Evolutionary conservation across 164 flowering plant species (phyloP).

Genomic region (Stephania yunnanensis): DNA sequence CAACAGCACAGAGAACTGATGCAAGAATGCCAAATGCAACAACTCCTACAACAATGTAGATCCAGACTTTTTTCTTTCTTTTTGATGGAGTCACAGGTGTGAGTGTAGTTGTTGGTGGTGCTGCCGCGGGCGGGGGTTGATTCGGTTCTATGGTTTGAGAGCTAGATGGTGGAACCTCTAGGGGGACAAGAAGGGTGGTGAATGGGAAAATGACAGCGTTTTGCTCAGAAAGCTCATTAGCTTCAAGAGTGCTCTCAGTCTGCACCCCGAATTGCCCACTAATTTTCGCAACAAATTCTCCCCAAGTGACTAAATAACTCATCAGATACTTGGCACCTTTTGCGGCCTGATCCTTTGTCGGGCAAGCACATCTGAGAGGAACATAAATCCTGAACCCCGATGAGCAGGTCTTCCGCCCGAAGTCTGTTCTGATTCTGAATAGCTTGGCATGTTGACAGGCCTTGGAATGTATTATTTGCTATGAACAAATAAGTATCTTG

Average conservation of each 20-base stretch:
- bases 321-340: constrained; percentile 43
- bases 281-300: constrained; percentile 31
- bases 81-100: constrained; percentile 16
- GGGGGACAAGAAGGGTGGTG: constrained; percentile 69
- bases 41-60: constrained; percentile 39
- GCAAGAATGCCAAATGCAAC: constrained; percentile 29
- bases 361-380: constrained; percentile 88
- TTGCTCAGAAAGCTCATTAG: constrained; percentile 42
- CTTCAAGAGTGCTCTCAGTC: constrained; percentile 31
- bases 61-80: constrained; percentile 36
- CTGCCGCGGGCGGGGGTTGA: constrained; percentile 26
- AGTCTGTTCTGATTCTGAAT: constrained; percentile 28
- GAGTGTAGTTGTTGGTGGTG: constrained; percentile 23
- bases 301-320: constrained; percentile 37
- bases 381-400: constrained; percentile 38
- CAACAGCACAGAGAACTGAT: constrained; percentile 10
- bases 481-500: constrained; percentile 27
- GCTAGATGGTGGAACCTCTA: constrained; percentile 41
- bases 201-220: constrained; percentile 31
- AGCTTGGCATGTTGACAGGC: constrained; percentile 72
- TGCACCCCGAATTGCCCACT: constrained; percentile 40
- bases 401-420: constrained; percentile 7
- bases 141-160: constrained; percentile 24
- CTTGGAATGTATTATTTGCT: constrained; percentile 56
- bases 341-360: constrained; percentile 45